Evolutionary conservation across 345 rosid species (phyloP), one percentile per base, ranked within the genome.

Genomic region (Melaleuca quinquenervia): DNA sequence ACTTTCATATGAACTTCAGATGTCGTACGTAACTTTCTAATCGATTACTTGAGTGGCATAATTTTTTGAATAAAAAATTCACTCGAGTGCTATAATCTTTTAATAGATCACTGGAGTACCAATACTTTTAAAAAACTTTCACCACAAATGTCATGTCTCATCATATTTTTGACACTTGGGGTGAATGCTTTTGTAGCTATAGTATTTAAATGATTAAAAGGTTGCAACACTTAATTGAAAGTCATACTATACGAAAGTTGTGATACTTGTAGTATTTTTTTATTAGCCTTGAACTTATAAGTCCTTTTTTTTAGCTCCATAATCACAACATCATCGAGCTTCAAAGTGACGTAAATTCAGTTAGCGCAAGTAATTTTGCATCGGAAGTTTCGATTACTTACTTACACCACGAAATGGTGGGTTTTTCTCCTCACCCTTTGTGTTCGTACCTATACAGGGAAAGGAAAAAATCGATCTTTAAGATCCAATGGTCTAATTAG

Each of bases 311-410:
- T 18, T 70, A 36, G 21, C 80, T 70, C 36, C 13, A 20, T 3
- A 18, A 11, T 20, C 48, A 2, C 0, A 2, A 8, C 1, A 0
- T 24, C 80, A 70, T 20, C 1, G 0, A 64, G 76, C 29, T 20
- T 41, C 41, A 70, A 20, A 18, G 80, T 24, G 12, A 2, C 18
- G 80, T 36, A 6, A 7, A 41, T 36, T 48, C 13, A 9, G 24
- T 32, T 32, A 64, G 45, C 76, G 32, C 8, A 1, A 3, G 16
- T 41, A 36, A 36, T 70, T 70, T 70, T 36, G 48, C 44, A 70
- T 36, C 48, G 22, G 22, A 70, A 70, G 48, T 36, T 48, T 26
- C 48, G 36, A 36, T 32, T 16, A 32, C 78, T 58, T 58, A 50
- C 14, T 54, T 55, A 70, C 36, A 70, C 80, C 22, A 20, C 7